phyloP scores from a whole-genome alignment of 1,284 basidiomycete species.

The Kalmanozyma brasiliensis region DNA sequence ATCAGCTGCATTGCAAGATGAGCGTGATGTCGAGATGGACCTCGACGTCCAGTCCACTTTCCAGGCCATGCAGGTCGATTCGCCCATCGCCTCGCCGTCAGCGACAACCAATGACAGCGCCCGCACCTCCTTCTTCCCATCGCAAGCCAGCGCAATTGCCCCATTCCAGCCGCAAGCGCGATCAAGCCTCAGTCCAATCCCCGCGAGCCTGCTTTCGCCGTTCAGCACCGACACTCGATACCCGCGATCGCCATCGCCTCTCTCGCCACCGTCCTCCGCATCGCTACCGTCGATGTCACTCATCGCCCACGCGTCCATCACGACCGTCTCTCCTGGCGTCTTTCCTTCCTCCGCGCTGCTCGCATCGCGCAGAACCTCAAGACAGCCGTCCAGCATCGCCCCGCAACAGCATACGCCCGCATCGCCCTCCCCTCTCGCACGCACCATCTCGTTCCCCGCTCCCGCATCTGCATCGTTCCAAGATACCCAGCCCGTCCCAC shows the following conservation, averaged over 20 bases:
- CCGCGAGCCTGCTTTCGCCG: conserved; percentile 5
- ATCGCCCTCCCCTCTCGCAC: conserved; percentile 17
- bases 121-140: conserved; percentile 3
- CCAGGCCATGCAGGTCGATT: conserved; percentile 44
- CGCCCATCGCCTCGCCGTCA: conserved; percentile 24
- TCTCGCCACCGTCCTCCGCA: conserved; percentile 1
- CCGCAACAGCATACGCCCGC: conserved; percentile 9
- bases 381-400: neutral
- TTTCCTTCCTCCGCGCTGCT: conserved; percentile 12
- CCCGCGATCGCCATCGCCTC: conserved; percentile 12
- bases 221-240: conserved; percentile 21
- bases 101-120: neutral
- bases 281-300: conserved; percentile 1
- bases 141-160: too few relatives aligned
- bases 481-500: conserved; percentile 3
- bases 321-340: conserved; percentile 9
- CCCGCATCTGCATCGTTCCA: neutral
- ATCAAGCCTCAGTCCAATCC: conserved; percentile 6
- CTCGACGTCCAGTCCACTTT: conserved; percentile 32
- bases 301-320: neutral
- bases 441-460: conserved; percentile 13
- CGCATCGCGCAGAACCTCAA: conserved; percentile 17
- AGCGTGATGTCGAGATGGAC: conserved; percentile 25
- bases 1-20: neutral
- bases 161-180: neutral